Conservation (phyloP, 306 rosid species). For the Vigna angularis region DNA sequence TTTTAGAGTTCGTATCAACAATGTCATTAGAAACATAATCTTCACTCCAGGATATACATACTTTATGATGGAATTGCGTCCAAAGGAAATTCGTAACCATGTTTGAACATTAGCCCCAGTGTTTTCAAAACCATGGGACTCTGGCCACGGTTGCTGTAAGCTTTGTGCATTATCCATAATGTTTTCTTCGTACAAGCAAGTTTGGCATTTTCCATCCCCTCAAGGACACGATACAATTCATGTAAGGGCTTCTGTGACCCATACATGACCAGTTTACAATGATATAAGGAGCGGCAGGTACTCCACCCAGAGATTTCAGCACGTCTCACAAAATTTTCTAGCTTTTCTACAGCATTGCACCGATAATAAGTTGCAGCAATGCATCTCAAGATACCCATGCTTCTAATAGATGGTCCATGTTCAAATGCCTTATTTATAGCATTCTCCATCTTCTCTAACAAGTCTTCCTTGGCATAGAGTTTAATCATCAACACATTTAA, state of each 20-base stretch:
- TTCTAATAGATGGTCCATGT: constrained; percentile 47
- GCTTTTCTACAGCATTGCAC: constrained; percentile 66
- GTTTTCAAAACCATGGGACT: constrained; percentile 64
- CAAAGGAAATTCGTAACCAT: constrained; percentile 67
- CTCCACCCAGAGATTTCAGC: constrained; percentile 77
- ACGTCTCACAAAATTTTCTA: constrained; percentile 61
- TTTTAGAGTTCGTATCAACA: constrained; percentile 58
- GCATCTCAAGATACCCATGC: constrained; percentile 51
- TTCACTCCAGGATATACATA: constrained; percentile 31
- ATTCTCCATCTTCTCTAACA: constrained; percentile 72
- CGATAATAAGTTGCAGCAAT: constrained; percentile 69
- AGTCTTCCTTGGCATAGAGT: constrained; percentile 71
- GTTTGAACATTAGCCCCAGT: constrained; percentile 75
- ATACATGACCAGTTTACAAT: constrained; percentile 84
- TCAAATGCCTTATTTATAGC: constrained; percentile 79
- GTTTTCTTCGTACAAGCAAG: constrained; percentile 55
- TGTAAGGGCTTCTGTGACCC: constrained; percentile 58
- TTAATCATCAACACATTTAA: constrained; percentile 71
- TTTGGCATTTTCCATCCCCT: constrained; percentile 64
- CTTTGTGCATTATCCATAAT: constrained; percentile 70
- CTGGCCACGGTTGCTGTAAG: constrained; percentile 57
- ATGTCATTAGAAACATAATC: constrained; percentile 42
- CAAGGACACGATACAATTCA: constrained; percentile 69
- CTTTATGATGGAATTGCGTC: constrained; percentile 52
- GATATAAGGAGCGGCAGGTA: constrained; percentile 70